Conservation (phyloP, 805 yeast genomes). For the Sugiyamaella americana region DNA sequence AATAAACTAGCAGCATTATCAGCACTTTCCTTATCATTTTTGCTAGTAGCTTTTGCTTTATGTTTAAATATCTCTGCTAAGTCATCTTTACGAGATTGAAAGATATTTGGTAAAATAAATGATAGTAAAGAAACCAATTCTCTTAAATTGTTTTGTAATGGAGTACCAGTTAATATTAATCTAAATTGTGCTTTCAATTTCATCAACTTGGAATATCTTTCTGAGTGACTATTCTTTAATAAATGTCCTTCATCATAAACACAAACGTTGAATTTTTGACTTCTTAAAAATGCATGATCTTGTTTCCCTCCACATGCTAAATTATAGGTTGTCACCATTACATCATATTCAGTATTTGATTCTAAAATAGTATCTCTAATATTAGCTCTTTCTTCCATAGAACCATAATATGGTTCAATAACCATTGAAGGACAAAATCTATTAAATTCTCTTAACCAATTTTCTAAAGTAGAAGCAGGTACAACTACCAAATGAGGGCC, state of each 20-base stretch:
- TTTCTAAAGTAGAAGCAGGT: slow-evolving; percentile 93
- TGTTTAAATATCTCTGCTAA: slow-evolving; percentile 79
- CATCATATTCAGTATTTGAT: slow-evolving; percentile 60
- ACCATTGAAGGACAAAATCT: slow-evolving; percentile 75
- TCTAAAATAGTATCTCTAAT: slow-evolving; percentile 62
- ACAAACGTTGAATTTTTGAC: slow-evolving; percentile 73
- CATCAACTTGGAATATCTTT: slow-evolving; percentile 84
- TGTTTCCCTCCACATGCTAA: slow-evolving; percentile 81
- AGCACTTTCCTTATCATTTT: slow-evolving; percentile 14
- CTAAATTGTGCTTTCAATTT: slow-evolving; percentile 77
- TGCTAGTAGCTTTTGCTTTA: slow-evolving; percentile 62
- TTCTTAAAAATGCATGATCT: slow-evolving; percentile 73
- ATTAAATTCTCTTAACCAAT: slow-evolving; percentile 92
- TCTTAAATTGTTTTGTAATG: slow-evolving; percentile 84
- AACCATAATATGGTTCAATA: slow-evolving; percentile 92
- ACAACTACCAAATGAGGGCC: slow-evolving; percentile 94
- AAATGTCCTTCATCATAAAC: slow-evolving; percentile 98
- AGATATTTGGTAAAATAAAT: slow-evolving; percentile 80
- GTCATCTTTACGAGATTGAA: slow-evolving; percentile 76
- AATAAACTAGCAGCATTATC: slow-evolving; percentile 53
- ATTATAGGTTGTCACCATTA: slow-evolving; percentile 88
- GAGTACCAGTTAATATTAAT: slow-evolving; percentile 89
- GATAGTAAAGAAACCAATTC: slow-evolving; percentile 87
- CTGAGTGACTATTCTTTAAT: slow-evolving; percentile 83
- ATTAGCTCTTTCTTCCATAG: slow-evolving; percentile 77